Base-by-base conservation (phyloP, 164 flowering plant genomes). In the Magnolia officinalis region DNA sequence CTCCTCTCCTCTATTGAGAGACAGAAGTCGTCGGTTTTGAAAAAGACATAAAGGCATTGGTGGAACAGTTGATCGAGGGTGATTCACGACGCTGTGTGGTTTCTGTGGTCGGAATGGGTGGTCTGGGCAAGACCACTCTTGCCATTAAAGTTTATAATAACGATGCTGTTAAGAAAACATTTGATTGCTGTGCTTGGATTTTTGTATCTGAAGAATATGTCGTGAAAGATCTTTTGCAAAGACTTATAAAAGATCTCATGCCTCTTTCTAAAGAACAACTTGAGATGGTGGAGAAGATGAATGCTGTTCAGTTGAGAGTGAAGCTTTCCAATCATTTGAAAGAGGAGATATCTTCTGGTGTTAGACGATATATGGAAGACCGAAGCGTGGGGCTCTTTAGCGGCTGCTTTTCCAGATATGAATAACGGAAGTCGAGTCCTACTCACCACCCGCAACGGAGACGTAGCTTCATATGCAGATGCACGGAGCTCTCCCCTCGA, bases 361-460 rank as follows among this genome's bases (percentile, higher is more conserved):
- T 0, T 61, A 5, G 64, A 61, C 8, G 64, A 61, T 18, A 61
- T 61, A 61, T 18, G 64, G 64, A 19, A 7, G 4, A 23, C 11
- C 1, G 68, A 65, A 6, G 29, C 68, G 6, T 65, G 68, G 68
- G 68, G 0, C 0, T 1, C 23, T 3, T 10, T 65, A 0, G 9
- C 6, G 2, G 14, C 73, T 18, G 87, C 85, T 8, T 67, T 89
- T 67, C 88, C 90, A 0, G 81, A 74, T 73, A 85, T 80, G 68
- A 65, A 0, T 1, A 61, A 61, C 14, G 64, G 8, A 61, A 61
- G 64, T 2, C 18, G 64, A 61, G 64, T 61, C 18, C 18, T 20
- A 14, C 13, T 20, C 13, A 65, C 68, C 14, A 65, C 68, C 11
- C 68, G 68, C 29, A 23, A 65, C 6, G 1, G 68, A 65, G 68